Conservation (phyloP, 1,284 basidiomycete genomes). For the Rhodotorula sp. region DNA sequence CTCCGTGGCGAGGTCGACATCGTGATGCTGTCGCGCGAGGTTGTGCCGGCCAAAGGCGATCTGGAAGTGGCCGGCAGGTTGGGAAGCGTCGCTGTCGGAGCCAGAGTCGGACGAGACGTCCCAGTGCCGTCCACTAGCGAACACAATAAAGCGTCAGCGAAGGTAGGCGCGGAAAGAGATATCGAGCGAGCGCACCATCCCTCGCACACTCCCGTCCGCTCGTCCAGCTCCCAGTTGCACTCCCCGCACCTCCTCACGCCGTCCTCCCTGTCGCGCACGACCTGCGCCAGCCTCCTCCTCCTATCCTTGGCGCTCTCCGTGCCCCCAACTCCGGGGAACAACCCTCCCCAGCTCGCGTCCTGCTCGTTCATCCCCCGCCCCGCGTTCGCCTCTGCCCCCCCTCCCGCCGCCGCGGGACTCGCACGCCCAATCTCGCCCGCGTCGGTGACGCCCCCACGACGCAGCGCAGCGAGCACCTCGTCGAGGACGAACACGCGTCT, state of each 20-base stretch:
- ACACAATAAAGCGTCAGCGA: neutral
- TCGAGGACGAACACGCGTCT: slow-evolving; percentile 32
- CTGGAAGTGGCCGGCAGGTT: neutral
- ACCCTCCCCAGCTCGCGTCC: slow-evolving; percentile 24
- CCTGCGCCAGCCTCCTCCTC: slow-evolving; percentile 18
- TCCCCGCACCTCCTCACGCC: slow-evolving; percentile 35
- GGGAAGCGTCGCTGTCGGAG: neutral
- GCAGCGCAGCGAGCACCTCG: slow-evolving; percentile 14
- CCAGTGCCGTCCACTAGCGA: slow-evolving; percentile 20
- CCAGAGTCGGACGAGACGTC: slow-evolving; percentile 6
- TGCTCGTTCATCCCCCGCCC: slow-evolving; percentile 17
- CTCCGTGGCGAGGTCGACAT: slow-evolving; percentile 2
- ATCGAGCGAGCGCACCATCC: slow-evolving; percentile 37
- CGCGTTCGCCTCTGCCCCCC: neutral
- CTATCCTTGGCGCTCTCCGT: slow-evolving; percentile 19
- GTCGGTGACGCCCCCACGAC: slow-evolving; percentile 5
- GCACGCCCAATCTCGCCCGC: neutral
- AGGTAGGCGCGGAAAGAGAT: neutral
- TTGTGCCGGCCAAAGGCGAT: neutral
- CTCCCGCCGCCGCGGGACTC: neutral
- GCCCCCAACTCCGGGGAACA: slow-evolving; percentile 17
- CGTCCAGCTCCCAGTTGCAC: slow-evolving; percentile 40
- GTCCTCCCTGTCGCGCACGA: slow-evolving; percentile 35
- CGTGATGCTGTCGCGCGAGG: slow-evolving; percentile 7
- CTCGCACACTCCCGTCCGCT: slow-evolving; percentile 26